Base-by-base conservation (phyloP, 2,329 filamentous ascomycete genomes). In the Cadophora sp. region DNA sequence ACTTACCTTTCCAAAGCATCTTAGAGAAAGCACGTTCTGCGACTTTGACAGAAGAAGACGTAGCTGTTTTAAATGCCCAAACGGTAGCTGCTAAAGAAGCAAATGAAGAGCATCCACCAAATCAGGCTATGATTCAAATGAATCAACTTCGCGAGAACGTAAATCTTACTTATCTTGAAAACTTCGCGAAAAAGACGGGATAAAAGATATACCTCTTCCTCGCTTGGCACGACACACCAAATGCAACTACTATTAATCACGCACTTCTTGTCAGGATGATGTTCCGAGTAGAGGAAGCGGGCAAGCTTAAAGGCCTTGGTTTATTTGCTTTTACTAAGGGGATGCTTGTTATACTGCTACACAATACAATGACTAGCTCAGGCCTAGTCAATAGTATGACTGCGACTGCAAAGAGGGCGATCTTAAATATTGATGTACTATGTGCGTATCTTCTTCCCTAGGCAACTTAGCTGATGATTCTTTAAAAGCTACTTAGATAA, bases 141-240 rank as follows among this genome's bases (percentile, higher is more conserved):
- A 48, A 48, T 48, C 6, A 48, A 48, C n/a, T 48, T 48, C 5
- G n/a, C 45, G n/a, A 48, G n/a, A 11, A 48, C n/a, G n/a, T 48
- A 48, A 48, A 48, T 48, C 45, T 48, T n/a, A 48, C n/a, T 48
- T 9, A 48, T 48, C 5, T 48, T 48, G 6, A 48, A 48, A 48
- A 9, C 45, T 48, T 48, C 6, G n/a, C n/a, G 3, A 48, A 48
- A 48, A 48, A 48, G n/a, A 48, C n/a, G 6, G 45, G 45, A 48
- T n/a, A 48, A 7, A 48, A 48, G n/a, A 48, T 48, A 48, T 48
- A 48, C 22, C 45, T 48, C n/a, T 48, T 48, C 45, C 45, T n/a
- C 22, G n/a, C n/a, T 48, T 11, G n/a, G 45, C n/a, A 48, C 45
- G n/a, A 48, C n/a, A 48, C 45, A 3, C 45, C n/a, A 48, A 48